Evolutionary conservation across 352 stramenopile species (phyloP), one percentile per base, ranked within the genome.

Genomic region (Globisporangium acanthophoron): DNA sequence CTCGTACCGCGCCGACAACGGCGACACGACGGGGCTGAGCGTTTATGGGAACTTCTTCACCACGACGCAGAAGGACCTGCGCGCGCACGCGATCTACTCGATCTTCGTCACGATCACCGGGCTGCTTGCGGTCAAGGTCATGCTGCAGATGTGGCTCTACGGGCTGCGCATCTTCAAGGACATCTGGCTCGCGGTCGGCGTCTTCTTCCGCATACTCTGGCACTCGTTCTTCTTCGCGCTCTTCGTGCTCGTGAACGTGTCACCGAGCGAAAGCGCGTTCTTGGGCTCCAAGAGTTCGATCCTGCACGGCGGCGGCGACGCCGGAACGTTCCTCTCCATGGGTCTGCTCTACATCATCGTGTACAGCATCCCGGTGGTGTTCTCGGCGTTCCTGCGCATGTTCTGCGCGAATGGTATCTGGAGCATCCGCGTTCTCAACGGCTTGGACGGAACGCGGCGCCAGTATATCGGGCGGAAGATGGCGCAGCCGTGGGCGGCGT

Each of bases 381-480:
- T 74, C 3, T 67, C 74, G 1, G 72, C 79, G 16, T 46, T 71
- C 12, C 58, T 89, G 6, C 81, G 74, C 21, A 85, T 80, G 52
- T 87, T 70, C 46, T 88, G 69, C 52, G 69, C 70, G 1, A 62
- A 69, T 43, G 67, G 58, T 0, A 72, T 90, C 46, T 87, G 78
- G 78, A 73, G 71, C n/a, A 79, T 88, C 53, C 69, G 74, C 3
- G 53, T 88, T 8, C 51, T 94, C 6, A 88, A 77, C 52, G 59
- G 73, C 11, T 56, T 94, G 4, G 78, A 94, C 58, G 84, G 84
- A 9, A 92, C 81, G 8, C 75, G 70, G 37, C 73, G 66, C 13
- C 84, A 92, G 56, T 94, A 90, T 62, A 86, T 94, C 43, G 84
- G 84, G 9, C 81, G 84, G 5, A 62, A 89, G 33, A 94, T 88